Percentiles rank a stretch among this genome's conserved stretches.
Conservation (phyloP, 495 filamentous ascomycete species). For the Penicillium desertorum region DNA sequence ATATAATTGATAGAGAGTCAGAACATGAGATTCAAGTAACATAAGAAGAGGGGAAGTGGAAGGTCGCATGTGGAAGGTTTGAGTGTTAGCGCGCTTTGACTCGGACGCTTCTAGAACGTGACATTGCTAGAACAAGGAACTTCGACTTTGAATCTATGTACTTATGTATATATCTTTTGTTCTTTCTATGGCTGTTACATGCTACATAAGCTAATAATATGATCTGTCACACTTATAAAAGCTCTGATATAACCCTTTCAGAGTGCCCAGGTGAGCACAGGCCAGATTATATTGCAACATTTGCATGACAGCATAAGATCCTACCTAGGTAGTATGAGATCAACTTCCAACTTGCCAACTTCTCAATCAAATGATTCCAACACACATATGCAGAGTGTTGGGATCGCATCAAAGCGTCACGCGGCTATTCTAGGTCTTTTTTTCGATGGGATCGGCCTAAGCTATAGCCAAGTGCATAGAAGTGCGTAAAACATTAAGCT, state of each 20-base stretch:
- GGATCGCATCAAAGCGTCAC: slow-evolving; percentile 3
- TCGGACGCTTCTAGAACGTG: slow-evolving; percentile 30
- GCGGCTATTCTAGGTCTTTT: not conserved
- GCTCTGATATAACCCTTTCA: too few species aligned
- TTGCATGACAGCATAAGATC: too few species aligned
- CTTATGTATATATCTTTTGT: too few species aligned
- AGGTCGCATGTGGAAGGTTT: slow-evolving; percentile 18
- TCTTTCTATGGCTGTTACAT: too few species aligned
- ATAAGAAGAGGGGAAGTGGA: slow-evolving; percentile 6
- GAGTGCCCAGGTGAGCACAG: too few species aligned
- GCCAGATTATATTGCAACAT: too few species aligned
- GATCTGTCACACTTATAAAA: too few species aligned
- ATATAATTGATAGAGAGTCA: not conserved
- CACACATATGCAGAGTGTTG: slow-evolving; percentile 1
- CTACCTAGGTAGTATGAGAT: too few species aligned
- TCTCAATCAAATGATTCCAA: not conserved
- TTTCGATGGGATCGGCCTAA: not conserved
- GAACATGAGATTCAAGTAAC: slow-evolving; percentile 5
- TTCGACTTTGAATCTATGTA: too few species aligned
- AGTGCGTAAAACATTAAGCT: slow-evolving; percentile 1
- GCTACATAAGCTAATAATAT: too few species aligned
- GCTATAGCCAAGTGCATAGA: slow-evolving; percentile 2
- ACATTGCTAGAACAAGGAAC: not conserved
- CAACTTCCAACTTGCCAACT: too few species aligned
- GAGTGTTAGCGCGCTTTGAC: slow-evolving; percentile 24